Percentiles rank a stretch among this genome's conserved stretches.
phyloP scores from a whole-genome alignment of 2,329 filamentous ascomycete genomes.

The Trichoderma sp. region DNA sequence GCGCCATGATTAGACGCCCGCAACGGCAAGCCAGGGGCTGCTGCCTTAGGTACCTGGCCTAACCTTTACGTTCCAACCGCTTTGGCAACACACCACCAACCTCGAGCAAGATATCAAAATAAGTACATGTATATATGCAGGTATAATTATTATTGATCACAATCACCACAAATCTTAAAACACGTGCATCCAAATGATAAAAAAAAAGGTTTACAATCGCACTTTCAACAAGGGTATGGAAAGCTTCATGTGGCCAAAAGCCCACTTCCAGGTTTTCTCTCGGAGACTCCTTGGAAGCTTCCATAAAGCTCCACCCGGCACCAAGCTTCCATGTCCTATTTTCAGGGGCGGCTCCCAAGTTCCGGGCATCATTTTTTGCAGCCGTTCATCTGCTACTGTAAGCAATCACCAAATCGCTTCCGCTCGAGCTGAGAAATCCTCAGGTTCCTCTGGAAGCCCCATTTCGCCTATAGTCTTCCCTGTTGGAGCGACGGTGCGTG shows the following conservation, averaged over 20 bases:
- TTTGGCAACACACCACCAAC: background rate
- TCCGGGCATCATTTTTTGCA: background rate
- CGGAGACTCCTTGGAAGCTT: background rate
- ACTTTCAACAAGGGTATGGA: background rate
- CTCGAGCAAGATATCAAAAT: background rate
- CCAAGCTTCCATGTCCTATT: background rate
- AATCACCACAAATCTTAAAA: background rate
- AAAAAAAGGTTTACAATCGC: background rate
- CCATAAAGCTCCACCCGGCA: background rate
- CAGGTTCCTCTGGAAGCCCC: background rate
- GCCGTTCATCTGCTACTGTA: background rate
- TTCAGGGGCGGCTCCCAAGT: background rate
- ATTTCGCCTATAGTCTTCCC: background rate
- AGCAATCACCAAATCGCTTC: slow-evolving; percentile 11
- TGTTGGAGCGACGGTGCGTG: background rate
- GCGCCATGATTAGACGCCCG: background rate
- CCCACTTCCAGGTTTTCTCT: background rate
- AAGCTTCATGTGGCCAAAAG: background rate
- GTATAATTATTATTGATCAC: background rate
- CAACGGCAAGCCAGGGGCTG: background rate
- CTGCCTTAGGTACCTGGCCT: background rate
- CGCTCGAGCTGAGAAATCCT: background rate
- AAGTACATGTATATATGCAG: background rate
- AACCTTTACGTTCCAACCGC: background rate
- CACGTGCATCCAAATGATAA: background rate